Evolutionary conservation across 2,329 filamentous ascomycete species (phyloP), one percentile per base, ranked within the genome.

Genomic region (Diplodia corticola): DNA sequence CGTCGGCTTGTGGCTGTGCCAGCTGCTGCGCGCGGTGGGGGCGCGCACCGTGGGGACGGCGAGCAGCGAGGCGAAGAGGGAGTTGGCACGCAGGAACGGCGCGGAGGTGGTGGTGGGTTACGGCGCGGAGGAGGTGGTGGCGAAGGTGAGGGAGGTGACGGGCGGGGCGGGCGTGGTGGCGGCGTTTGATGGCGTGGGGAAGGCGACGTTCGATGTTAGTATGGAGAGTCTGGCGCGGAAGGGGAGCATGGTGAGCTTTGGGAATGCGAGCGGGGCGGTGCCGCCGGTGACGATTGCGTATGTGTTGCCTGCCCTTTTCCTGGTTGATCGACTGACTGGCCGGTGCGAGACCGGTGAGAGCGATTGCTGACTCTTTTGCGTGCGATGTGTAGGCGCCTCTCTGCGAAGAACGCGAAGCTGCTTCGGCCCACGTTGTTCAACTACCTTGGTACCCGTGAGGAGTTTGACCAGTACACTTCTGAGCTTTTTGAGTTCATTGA

Each of bases 161-260:
- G 85, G 82, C 1, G 89, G 89, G 0, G 80, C 87, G 67, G 93
- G 93, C 7, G 88, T 90, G 2, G 85, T 87, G 69, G 92, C 89
- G 10, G 89, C 96, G 30, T 96, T 92, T 75, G 93, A 97, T 75
- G 91, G 91, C 5, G 91, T 97, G 2, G 93, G 93, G 13, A 92
- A 92, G 80, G 84, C 85, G 57, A 97, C 93, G 0, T 96, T 95
- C 79, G 91, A 97, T 71, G 83, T 86, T 22, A 90, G 89, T 72
- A 76, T 97, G 69, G 87, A 93, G 69, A 85, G 88, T 71, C 83
- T 94, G 64, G 90, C 89, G 70, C 78, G 88, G 69, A 96, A 96
- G 81, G 93, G 92, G 5, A 89, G 84, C 1, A 79, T 96, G 72
- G 84, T 92, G 28, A 89, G 87, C 57, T 96, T 93, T 79, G 92